Evolutionary conservation across 1,284 basidiomycete genomes (phyloP), one percentile per base, ranked within the genome.

Genomic region (Cutaneotrichosporon dermatis): DNA sequence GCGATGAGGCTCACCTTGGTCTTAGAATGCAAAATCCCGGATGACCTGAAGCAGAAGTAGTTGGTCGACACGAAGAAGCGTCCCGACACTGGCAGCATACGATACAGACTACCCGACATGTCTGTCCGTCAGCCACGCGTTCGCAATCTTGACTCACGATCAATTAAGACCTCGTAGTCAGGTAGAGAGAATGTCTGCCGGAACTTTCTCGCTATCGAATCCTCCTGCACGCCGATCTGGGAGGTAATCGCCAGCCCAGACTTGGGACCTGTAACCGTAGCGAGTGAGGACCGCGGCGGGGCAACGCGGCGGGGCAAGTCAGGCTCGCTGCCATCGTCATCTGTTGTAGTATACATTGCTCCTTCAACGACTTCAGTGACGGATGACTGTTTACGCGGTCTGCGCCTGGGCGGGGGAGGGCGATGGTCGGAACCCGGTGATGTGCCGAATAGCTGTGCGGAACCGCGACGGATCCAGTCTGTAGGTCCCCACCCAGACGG

Each of bases 21-120:
- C 72, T 86, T 87, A 55, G 25, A 25, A 25, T 85, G 83, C 48
- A 93, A 73, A 7, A 89, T 83, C 2, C 88, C 87, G 48, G 84
- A 88, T 3, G 91, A 90, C 70, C 88, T 87, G 83, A 95, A 95
- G 77, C 90, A 94, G 74, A 95, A 88, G 74, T 85, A 88, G 65
- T 90, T 92, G 25, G 84, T 86, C 33, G 93, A 92, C 60, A 97
- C 83, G 70, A 89, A 96, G 43, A 96, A 83, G 51, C 87, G 83
- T 5, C 93, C 93, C 60, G 84, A 89, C 7, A 94, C 84, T 0
- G 94, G 94, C 7, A 96, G 76, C 25, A 94, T 82, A 55, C 93
- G 83, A 76, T 88, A 90, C 48, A 97, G 81, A 73, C 89, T 93
- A 13, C 91, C 92, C 42, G 89, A 84, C 75, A 93, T 91, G 73